Percentiles rank a stretch among this genome's conserved stretches.
Evolutionary conservation across 768 basidiomycete species (phyloP).

Genomic region (Mycena vulgaris): DNA sequence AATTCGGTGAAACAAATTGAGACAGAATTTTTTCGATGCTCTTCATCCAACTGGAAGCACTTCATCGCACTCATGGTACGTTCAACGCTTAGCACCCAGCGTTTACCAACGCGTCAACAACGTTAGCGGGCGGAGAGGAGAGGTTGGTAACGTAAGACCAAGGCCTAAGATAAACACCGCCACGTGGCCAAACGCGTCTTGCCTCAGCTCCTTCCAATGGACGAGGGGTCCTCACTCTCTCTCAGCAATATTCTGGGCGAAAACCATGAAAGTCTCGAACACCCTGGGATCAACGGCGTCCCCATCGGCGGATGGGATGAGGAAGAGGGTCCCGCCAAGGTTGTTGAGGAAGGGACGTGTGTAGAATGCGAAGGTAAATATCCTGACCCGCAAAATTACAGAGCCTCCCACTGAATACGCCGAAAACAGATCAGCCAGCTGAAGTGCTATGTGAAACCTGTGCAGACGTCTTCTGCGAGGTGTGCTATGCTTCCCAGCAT

Average conservation of each 20-base stretch:
- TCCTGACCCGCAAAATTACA: slow-evolving; percentile 21
- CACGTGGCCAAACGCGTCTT: too few species aligned
- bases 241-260: slow-evolving; percentile 80
- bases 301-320: slow-evolving; percentile 78
- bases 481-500: slow-evolving; percentile 90
- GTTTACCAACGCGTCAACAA: too few species aligned
- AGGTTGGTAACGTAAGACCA: too few species aligned
- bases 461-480: slow-evolving; percentile 83
- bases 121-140: too few species aligned
- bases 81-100: too few species aligned
- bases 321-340: slow-evolving; percentile 61
- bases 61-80: too few species aligned
- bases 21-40: too few species aligned
- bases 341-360: slow-evolving; percentile 76
- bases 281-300: slow-evolving; percentile 59
- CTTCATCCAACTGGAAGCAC: too few species aligned
- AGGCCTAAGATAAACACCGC: too few species aligned
- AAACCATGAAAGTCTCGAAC: slow-evolving; percentile 74
- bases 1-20: too few species aligned
- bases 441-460: slow-evolving; percentile 82
- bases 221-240: slow-evolving; percentile 59
- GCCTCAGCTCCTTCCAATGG: too few species aligned
- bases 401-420: not conserved
- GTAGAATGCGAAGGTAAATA: slow-evolving; percentile 87
- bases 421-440: slow-evolving; percentile 81